These are phyloP conservation scores for Mitragyna speciosa DNA, from an alignment of 257 asterid genomes.

Conservation along the genomic window DNA sequence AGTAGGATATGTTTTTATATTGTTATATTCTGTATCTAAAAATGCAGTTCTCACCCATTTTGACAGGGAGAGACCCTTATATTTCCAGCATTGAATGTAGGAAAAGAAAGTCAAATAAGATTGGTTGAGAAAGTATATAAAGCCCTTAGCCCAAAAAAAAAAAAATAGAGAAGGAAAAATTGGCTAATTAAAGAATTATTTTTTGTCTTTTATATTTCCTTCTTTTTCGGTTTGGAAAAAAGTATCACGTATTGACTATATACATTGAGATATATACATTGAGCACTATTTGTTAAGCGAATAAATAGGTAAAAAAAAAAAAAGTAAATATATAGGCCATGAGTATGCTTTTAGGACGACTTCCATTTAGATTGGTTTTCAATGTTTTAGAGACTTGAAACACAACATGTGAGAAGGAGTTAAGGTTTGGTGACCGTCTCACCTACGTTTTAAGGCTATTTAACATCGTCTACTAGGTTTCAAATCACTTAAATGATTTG, in stretches of 20 bases:
- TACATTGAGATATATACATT: too few relatives aligned
- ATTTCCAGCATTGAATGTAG: constrained; percentile 39
- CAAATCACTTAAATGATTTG: background rate
- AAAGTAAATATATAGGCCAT: background rate
- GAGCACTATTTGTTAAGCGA: too few relatives aligned
- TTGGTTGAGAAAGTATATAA: constrained; percentile 36
- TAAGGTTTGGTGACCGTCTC: constrained; percentile 8
- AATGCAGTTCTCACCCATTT: constrained; percentile 36
- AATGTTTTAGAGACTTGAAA: background rate
- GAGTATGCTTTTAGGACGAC: background rate
- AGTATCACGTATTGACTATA: too few relatives aligned
- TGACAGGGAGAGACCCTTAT: constrained; percentile 24
- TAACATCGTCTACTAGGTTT: background rate
- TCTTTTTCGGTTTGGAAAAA: background rate
- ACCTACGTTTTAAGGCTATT: constrained; percentile 16
- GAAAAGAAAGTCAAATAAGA: constrained; percentile 22
- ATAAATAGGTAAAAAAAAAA: background rate
- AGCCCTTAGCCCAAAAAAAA: background rate
- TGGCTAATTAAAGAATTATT: too few relatives aligned
- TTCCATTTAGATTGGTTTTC: background rate
- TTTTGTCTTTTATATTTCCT: background rate
- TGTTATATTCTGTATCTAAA: background rate
- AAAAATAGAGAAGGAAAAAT: too few relatives aligned
- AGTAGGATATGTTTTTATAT: background rate
- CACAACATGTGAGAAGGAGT: background rate